These are phyloP conservation scores for Solanum pinnatisectum DNA, from an alignment of 257 asterid species.

Conservation along the genomic window DNA sequence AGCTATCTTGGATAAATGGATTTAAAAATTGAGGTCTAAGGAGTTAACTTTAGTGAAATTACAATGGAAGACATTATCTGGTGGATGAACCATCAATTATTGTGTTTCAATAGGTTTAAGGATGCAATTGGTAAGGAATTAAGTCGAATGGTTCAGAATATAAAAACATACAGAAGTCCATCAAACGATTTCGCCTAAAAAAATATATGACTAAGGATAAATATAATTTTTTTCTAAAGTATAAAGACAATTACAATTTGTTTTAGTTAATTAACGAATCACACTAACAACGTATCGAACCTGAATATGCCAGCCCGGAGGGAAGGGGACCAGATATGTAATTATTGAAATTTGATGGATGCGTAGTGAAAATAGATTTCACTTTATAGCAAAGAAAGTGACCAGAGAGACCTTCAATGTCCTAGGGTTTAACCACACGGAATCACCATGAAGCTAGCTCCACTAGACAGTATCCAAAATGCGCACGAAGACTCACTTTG, in stretches of 20 bases:
- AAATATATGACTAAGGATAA: not conserved
- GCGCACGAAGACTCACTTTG: slow-evolving; percentile 94
- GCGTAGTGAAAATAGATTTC: not conserved
- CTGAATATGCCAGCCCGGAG: not conserved
- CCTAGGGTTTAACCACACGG: not conserved
- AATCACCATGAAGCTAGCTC: slow-evolving; percentile 56
- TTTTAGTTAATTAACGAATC: not conserved
- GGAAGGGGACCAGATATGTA: not conserved
- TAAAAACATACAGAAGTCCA: not conserved
- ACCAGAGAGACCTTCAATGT: not conserved
- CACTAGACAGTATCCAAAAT: slow-evolving; percentile 48
- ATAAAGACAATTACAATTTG: not conserved
- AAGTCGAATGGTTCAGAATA: too few relatives aligned
- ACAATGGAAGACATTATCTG: not conserved
- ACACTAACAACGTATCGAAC: not conserved
- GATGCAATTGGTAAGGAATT: not conserved
- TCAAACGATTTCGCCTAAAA: not conserved
- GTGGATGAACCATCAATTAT: not conserved
- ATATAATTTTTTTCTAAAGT: too few relatives aligned
- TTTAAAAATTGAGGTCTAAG: not conserved
- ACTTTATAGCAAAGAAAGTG: not conserved
- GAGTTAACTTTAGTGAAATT: not conserved
- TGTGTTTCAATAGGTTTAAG: too few relatives aligned
- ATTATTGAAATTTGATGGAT: not conserved
- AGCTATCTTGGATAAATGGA: not conserved